Evolutionary conservation across 1,284 basidiomycete species (phyloP).

Genomic region (Xerocomus minutiporus): DNA sequence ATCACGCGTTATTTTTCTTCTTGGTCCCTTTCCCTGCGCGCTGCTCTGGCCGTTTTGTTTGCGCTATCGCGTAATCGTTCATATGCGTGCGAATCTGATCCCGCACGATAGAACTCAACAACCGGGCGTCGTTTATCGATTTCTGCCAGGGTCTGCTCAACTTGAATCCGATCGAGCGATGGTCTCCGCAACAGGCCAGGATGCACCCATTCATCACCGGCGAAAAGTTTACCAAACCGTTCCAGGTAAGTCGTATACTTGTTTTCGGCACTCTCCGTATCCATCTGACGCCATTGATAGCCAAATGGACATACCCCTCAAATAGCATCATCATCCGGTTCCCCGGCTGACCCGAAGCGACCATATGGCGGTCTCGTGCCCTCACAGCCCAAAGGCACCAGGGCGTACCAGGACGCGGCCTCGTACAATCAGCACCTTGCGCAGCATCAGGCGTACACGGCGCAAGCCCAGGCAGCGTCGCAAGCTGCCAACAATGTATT

Average conservation of each 20-base stretch:
- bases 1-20: neutral
- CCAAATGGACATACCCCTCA: slow-evolving; percentile 45
- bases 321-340: slow-evolving; percentile 32
- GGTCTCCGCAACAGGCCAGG: slow-evolving; percentile 96
- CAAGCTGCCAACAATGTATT: slow-evolving; percentile 64
- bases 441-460: slow-evolving; percentile 91
- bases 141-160: slow-evolving; percentile 94
- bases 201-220: slow-evolving; percentile 98
- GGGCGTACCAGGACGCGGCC: slow-evolving; percentile 89
- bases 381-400: slow-evolving; percentile 70
- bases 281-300: slow-evolving; percentile 32
- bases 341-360: slow-evolving; percentile 66
- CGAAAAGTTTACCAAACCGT: slow-evolving; percentile 88
- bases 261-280: neutral
- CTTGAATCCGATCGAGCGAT: slow-evolving; percentile 91
- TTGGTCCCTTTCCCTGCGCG: slow-evolving; percentile 1
- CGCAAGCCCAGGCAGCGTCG: slow-evolving; percentile 68
- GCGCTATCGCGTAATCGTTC: slow-evolving; percentile 14
- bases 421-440: slow-evolving; percentile 91
- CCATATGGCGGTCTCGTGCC: slow-evolving; percentile 94
- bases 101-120: slow-evolving; percentile 75
- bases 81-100: slow-evolving; percentile 18
- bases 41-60: slow-evolving; percentile 1
- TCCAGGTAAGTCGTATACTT: slow-evolving; percentile 57
- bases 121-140: slow-evolving; percentile 93